Base-by-base conservation (phyloP, 1,139 yeast genomes). In the Eremothecium gossypii region DNA sequence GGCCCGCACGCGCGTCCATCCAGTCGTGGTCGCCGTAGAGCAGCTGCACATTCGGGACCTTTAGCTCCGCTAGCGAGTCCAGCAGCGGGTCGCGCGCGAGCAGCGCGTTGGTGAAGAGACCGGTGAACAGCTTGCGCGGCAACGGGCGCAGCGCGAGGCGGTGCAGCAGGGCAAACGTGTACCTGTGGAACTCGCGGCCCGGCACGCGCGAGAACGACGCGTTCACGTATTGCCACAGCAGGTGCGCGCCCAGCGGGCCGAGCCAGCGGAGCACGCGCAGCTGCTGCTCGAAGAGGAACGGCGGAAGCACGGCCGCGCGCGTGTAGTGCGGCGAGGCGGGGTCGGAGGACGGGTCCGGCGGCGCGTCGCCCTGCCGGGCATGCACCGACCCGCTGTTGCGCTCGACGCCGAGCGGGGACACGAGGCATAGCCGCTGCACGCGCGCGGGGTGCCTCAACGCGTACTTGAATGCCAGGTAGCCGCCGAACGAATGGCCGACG, bases 401-500 rank as follows among this genome's bases (percentile, higher is more conserved):
- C 51, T 85, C 95, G 20, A 91, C 83, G 0, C 96, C 97, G 0
- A 89, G 94, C 0, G 98, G 98, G 1, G 95, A 83, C 2, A 85
- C 78, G 31, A 91, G 68, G 29, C 86, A 71, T 46, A 91, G 67
- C 48, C 77, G 76, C 23, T 74, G 67, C n/a, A 91, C 71, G 2
- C 71, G 68, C 1, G 73, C 67, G 0, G 95, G 93, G 58, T 85
- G 81, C 51, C 79, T 79, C 53, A 79, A 53, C 7, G 91, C 79
- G 60, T 91, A 91, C 8, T 84, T 78, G 47, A 83, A 74, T 20
- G 93, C 79, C 45, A 91, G 64, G 55, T 87, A 87, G 0, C 96
- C 97, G 13, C 98, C 98, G 54, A 87, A 77, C 0, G 97, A 87
- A 63, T 91, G 98, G 1, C 95, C 96, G 46, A 91, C 72, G 20